Evolutionary conservation across 202 grass and related monocot species (phyloP), one percentile per base, ranked within the genome.

Genomic region (Hordeum pubiflorum): DNA sequence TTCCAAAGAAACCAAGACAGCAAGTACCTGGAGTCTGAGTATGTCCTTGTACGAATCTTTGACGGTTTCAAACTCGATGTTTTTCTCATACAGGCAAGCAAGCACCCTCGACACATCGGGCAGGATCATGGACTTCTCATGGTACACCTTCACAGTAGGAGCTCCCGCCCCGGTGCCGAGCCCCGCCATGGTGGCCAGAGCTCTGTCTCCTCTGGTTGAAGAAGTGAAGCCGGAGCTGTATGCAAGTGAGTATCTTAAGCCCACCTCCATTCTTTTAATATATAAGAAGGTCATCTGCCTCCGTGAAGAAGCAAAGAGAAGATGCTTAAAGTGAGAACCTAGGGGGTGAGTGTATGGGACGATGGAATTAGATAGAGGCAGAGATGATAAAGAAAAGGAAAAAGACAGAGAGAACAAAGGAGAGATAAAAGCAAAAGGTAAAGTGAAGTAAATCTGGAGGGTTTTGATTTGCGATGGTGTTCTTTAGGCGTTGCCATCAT

Each of bases 41-140:
- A 98, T 69, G 74, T 89, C 85, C 74, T 91, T 71, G 64, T 78
- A 86, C 3, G 81, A 82, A 21, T 58, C 86, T 57, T 40, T 64
- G 55, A 72, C 58, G 9, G 74, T 39, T 23, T 87, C 77, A 61
- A 90, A 89, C 39, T 93, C 39, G 63, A 95, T 44, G 4, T 93
- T 29, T 84, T 99, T 98, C 83, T 98, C 96, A 22, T 91, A 89
- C 63, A 97, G 82, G 85, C 95, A 95, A 24, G 92, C 83, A 40
- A 98, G 84, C 40, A 98, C 96, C 76, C 92, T 93, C 0, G 92
- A 95, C 41, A 98, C 90, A 80, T 94, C 92, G 0, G 86, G 92
- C 13, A 94, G 80, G 74, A 89, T 83, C 71, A 89, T 83, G 31
- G 88, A 86, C 77, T 74, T 88, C 65, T 90, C 88, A 86, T 86